Base-by-base conservation (phyloP, 345 rosid genomes). In the Heritiera fomes region DNA sequence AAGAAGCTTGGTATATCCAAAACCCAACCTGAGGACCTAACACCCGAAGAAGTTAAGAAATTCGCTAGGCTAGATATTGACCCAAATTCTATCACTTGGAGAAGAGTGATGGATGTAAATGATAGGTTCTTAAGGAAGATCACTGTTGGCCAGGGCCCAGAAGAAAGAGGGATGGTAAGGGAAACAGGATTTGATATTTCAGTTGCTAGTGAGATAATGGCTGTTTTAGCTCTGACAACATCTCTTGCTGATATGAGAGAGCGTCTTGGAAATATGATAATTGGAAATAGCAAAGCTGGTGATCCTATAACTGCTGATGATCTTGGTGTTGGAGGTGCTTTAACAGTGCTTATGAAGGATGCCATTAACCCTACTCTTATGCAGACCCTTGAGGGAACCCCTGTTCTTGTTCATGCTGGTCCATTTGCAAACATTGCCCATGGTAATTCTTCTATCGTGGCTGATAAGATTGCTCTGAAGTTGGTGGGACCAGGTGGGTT, bases 131-230 rank as follows among this genome's bases (percentile, higher is more conserved):
- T 94, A 88, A 89, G 98, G 84, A 96, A 91, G 82, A 96, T 94
- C 75, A 85, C 93, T 10, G 28, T 97, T 60, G 99, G 99, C 8
- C 98, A 91, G 78, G 99, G 98, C 56, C 96, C 99, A 10, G 99
- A 97, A 73, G 99, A 97, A 53, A 97, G 91, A 80, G 99, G 98
- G 72, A 94, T 94, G 98, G 86, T 91, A 56, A 93, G 99, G 84
- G 99, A 91, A 85, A 94, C 99, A 0, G 93, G 98, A 67, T 97
- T 97, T 78, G 98, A 97, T 77, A 97, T 97, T 65, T 88, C 99
- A 55, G 99, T 97, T 80, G 99, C 99, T 68, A 97, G 98, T 83
- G 99, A 97, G 86, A 97, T 97, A 81, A 97, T 97, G 99, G 99
- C 98, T 74, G 99, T 97, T 81, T 85, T 97, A 85, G 99, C 99